Percentiles rank a stretch among this genome's conserved stretches.
Evolutionary conservation across 2,329 filamentous ascomycete genomes (phyloP).

Genomic region (Trichoderma endophyticum): DNA sequence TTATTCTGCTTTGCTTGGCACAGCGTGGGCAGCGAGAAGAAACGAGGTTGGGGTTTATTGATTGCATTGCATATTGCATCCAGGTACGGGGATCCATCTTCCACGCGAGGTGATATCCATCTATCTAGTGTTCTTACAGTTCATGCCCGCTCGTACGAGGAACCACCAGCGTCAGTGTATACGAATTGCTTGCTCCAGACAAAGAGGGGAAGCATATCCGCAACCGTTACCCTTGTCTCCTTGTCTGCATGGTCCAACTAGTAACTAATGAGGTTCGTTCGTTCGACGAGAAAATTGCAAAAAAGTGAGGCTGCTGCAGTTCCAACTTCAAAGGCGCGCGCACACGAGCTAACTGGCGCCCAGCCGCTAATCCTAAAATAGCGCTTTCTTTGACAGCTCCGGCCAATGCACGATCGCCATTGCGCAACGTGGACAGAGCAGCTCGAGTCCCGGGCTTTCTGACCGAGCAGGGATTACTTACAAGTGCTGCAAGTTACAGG

Average conservation of each 20-base stretch:
- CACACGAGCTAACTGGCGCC: background rate
- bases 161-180: background rate
- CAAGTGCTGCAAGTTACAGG: too few relatives aligned
- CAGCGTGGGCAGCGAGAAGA: background rate
- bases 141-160: background rate
- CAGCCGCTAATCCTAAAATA: background rate
- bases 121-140: background rate
- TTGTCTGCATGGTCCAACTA: background rate
- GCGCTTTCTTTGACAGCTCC: slow-evolving; percentile 11
- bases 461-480: background rate
- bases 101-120: background rate
- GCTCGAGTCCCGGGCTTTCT: slow-evolving; percentile 2
- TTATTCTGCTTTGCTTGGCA: background rate
- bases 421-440: slow-evolving; percentile 9
- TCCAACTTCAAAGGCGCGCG: background rate
- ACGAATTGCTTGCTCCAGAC: background rate
- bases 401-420: background rate
- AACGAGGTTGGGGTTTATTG: background rate
- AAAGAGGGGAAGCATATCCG: background rate
- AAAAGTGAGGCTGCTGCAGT: slow-evolving; percentile 6
- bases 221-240: background rate
- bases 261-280: background rate
- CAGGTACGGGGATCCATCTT: background rate
- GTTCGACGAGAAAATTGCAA: background rate
- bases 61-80: background rate